Conservation (phyloP, 2,329 filamentous ascomycete species). For the Geosmithia putterillii region DNA sequence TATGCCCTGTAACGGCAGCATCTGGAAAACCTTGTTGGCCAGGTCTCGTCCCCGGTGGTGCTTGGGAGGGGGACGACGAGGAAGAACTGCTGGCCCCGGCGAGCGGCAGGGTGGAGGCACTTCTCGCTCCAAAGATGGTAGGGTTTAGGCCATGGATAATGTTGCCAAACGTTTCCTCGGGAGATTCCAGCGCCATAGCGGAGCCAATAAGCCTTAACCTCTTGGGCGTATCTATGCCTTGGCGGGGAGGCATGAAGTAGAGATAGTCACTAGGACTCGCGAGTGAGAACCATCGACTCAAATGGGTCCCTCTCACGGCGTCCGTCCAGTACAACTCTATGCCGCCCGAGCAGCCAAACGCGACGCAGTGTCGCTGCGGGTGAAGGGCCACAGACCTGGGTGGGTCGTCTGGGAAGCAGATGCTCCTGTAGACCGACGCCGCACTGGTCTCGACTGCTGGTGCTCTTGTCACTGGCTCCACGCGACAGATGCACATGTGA, state of each 20-base stretch:
- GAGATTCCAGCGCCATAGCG: slow-evolving; percentile 24
- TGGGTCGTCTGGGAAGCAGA: slow-evolving; percentile 49
- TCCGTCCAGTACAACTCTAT: slow-evolving; percentile 51
- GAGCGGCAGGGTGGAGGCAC: slow-evolving; percentile 8
- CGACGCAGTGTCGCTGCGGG: slow-evolving; percentile 50
- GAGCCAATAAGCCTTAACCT: slow-evolving; percentile 53
- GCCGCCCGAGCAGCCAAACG: slow-evolving; percentile 50
- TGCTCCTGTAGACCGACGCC: slow-evolving; percentile 23
- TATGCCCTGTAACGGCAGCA: no score
- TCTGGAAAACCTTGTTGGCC: no score
- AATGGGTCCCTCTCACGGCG: slow-evolving; percentile 29
- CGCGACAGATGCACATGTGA: slow-evolving; percentile 11
- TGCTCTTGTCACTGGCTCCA: slow-evolving; percentile 7
- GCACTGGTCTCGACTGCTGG: slow-evolving; percentile 18
- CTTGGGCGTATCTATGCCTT: slow-evolving; percentile 33
- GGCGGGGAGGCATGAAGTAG: slow-evolving; percentile 46
- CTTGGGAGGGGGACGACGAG: no score
- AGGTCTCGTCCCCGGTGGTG: no score
- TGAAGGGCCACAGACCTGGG: slow-evolving; percentile 54
- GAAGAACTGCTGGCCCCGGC: slow-evolving; percentile 2
- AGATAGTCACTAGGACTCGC: slow-evolving; percentile 40
- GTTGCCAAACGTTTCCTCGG: slow-evolving; percentile 8
- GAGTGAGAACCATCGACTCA: slow-evolving; percentile 43
- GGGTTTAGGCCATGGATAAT: slow-evolving; percentile 11
- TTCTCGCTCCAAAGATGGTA: slow-evolving; percentile 8